Base-by-base conservation (phyloP, 768 basidiomycete species). In the Butyriboletus loyo region DNA sequence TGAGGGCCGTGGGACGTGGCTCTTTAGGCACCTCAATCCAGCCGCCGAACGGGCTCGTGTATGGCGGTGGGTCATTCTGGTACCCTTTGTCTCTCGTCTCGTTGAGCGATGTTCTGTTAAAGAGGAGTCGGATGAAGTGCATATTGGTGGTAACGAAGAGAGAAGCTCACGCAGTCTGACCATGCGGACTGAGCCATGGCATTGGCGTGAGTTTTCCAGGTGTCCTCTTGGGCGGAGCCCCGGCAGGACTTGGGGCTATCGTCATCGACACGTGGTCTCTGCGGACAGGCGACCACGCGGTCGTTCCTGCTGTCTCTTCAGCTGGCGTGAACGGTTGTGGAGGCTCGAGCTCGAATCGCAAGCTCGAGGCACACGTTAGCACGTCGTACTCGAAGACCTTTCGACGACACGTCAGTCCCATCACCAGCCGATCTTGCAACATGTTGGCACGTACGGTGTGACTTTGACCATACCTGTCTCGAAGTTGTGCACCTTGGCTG, bases 301-400 rank as follows among this genome's bases (percentile, higher is more conserved):
- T 49, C 24, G 39, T 9, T 17, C 11, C n/a, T 10, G 17, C 30
- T 2, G 36, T 14, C 36, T 49, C 49, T 3, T 19, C n/a, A 1
- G 11, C 24, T 1, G 50, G 32, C 11, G 32, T 17, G n/a, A n/a
- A 15, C 2, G 52, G 13, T 4, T 36, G 40, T 19, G 52, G 31
- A 17, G 43, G 0, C 15, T 46, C 47, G 0, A 65, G 19, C 6
- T 40, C 38, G 41, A 65, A 65, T 30, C 56, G 59, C 50, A 66
- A 21, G 28, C 25, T 57, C 35, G 58, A 53, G 34, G 49, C 52
- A 9, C 54, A 66, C 10, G 55, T 49, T n/a, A 65, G 42, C 4
- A 66, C 64, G 24, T 65, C 64, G 40, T 65, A 64, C 27, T 61
- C 58, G 13, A 46, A 57, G 3, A 56, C 36, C 64, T 64, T 48